Evolutionary conservation across 2,329 filamentous ascomycete genomes (phyloP).

Genomic region (Beauveria medogensis): DNA sequence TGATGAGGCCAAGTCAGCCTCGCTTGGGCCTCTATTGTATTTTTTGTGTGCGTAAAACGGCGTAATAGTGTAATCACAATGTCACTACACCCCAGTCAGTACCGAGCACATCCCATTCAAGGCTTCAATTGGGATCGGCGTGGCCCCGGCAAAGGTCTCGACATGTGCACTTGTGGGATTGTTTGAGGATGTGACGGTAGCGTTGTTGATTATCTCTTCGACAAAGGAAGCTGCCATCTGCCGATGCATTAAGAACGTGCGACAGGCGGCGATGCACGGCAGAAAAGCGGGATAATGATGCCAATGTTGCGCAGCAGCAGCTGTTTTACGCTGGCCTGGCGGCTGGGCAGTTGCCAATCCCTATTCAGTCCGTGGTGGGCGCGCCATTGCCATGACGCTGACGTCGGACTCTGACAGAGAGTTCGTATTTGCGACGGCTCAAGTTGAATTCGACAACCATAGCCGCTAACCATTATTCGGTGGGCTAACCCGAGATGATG

Average conservation of each 20-base stretch:
- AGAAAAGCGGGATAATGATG: background rate
- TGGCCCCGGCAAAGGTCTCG: background rate
- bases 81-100: background rate
- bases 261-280: background rate
- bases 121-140: constrained; percentile 8
- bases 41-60: background rate
- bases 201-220: background rate
- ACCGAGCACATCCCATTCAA: background rate
- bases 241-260: background rate
- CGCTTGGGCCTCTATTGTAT: background rate
- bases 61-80: background rate
- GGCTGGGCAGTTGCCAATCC: background rate
- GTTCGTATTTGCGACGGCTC: background rate
- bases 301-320: too few species aligned
- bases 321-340: background rate
- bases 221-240: background rate
- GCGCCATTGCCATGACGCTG: constrained; percentile 3
- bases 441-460: background rate
- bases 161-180: background rate
- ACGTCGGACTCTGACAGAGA: background rate
- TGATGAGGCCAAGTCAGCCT: background rate
- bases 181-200: background rate
- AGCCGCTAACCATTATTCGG: background rate
- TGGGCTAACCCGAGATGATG: background rate
- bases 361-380: background rate